phyloP scores from a whole-genome alignment of 768 basidiomycete species.

The Serendipita sp. region DNA sequence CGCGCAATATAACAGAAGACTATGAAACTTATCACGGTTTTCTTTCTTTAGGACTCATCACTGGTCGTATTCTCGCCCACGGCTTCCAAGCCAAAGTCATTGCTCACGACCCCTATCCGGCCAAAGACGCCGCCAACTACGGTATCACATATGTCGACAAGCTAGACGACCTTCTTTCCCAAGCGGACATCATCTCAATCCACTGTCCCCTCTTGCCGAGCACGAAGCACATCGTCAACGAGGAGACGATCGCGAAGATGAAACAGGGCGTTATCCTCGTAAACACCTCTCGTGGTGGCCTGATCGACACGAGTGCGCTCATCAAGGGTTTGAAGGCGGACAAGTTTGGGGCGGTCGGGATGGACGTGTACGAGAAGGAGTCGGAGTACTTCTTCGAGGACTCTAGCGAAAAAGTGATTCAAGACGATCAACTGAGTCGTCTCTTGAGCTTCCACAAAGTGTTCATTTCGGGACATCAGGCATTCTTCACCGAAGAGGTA shows the following conservation, averaged over 20 bases:
- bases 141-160: conserved; percentile 14
- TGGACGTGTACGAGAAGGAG: conserved; percentile 17
- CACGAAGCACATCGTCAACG: conserved; percentile 18
- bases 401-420: conserved; percentile 12
- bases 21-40: neutral
- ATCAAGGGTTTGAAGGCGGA: conserved; percentile 13
- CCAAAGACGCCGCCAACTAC: conserved; percentile 7
- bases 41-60: conserved; percentile 13
- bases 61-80: conserved; percentile 18
- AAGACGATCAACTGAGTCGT: conserved; percentile 14
- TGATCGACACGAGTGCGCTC: conserved; percentile 16
- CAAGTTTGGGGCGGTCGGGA: conserved; percentile 13
- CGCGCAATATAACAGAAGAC: neutral
- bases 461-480: conserved; percentile 15
- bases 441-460: conserved; percentile 15
- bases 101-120: conserved; percentile 18
- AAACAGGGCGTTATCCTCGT: conserved; percentile 18
- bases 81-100: conserved; percentile 20
- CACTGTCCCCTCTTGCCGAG: conserved; percentile 21
- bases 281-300: conserved; percentile 23
- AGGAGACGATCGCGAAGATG: conserved; percentile 17
- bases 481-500: conserved; percentile 14
- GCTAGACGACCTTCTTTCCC: conserved; percentile 18
- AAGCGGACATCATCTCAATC: conserved; percentile 20
- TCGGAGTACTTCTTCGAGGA: conserved; percentile 15